These are phyloP conservation scores for Plantago coronopus DNA, from an alignment of 305 asterid species.

Conservation along the genomic window DNA sequence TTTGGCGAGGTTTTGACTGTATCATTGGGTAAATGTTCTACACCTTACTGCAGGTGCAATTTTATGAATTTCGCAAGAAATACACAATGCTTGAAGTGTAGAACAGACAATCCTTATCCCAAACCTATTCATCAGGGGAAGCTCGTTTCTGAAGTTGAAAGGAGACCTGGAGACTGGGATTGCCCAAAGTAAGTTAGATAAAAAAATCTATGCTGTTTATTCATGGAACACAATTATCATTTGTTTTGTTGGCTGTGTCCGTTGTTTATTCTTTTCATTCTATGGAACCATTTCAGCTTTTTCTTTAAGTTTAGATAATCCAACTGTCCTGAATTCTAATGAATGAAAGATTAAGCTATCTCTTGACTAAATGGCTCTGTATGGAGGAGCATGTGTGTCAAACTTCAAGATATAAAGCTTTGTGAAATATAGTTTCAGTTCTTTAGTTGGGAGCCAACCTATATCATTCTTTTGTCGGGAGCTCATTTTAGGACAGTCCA, in stretches of 20 bases:
- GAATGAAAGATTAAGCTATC: neutral
- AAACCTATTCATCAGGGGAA: constrained; percentile 17
- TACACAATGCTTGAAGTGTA: constrained; percentile 52
- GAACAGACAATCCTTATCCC: constrained; percentile 31
- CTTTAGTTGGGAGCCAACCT: constrained; percentile 6
- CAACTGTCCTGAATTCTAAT: neutral
- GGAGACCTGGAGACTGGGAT: constrained; percentile 84
- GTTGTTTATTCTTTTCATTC: neutral
- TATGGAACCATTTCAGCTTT: neutral
- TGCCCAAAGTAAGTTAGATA: constrained; percentile 61
- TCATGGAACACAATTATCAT: constrained; percentile 9
- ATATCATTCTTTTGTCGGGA: neutral
- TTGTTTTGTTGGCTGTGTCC: constrained; percentile 5
- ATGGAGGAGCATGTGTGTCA: constrained; percentile 3
- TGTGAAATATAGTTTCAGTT: neutral
- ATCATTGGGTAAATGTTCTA: no score
- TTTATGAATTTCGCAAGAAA: constrained; percentile 76
- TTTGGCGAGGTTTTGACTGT: no score
- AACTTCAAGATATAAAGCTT: constrained; percentile 1
- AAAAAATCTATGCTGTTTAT: constrained; percentile 20
- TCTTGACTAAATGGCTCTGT: constrained; percentile 8
- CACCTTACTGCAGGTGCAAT: constrained; percentile 59
- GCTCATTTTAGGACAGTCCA: no score
- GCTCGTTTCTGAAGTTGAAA: constrained; percentile 22
- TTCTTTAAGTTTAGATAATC: neutral